Evolutionary conservation across 1,284 basidiomycete species (phyloP), one percentile per base, ranked within the genome.

Genomic region (Agaricales sp.): DNA sequence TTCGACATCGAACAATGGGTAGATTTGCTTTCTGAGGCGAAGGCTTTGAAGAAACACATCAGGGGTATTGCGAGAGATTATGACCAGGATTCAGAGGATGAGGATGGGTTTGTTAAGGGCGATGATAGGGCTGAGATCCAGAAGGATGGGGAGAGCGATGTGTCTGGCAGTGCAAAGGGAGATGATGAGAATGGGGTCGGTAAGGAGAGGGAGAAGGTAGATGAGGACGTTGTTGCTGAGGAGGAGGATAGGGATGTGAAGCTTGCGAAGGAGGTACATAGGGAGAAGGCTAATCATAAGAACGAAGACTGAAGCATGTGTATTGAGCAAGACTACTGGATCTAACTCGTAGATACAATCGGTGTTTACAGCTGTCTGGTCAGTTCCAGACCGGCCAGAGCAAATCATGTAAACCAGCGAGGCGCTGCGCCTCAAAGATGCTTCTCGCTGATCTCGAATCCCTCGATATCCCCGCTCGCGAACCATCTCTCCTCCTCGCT

Each of bases 1-100:
- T 64, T 85, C 3, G 76, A 85, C 58, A 73, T 83, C 19, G 81
- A 82, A 25, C 62, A 61, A 13, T 84, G 78, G 77, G 61, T 68
- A 43, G 81, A 83, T 26, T 63, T 78, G 35, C 64, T 75, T 3
- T 60, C 65, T 3, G 80, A 83, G 57, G 70, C 66, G 20, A 76
- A 71, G 57, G 58, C 61, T 4, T 57, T 84, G 16, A 65, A 70
- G 35, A 65, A 60, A 41, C 78, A 83, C 54, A 80, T 84, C 48
- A 63, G 67, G 20, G 66, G 69, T 46, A 80, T 85, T 52, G 75
- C 78, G 23, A 70, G 74, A 54, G 82, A 84, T 59, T 83, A 84
- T 53, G 79, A 77, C 47, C 51, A 57, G 54, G 78, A 77, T 64
- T 69, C 52, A 63, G 67, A 74, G 35, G 57, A 63, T 54, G 53